These are phyloP conservation scores for Polygonum aviculare DNA, from an alignment of 148 eudicot species.

Conservation along the genomic window DNA sequence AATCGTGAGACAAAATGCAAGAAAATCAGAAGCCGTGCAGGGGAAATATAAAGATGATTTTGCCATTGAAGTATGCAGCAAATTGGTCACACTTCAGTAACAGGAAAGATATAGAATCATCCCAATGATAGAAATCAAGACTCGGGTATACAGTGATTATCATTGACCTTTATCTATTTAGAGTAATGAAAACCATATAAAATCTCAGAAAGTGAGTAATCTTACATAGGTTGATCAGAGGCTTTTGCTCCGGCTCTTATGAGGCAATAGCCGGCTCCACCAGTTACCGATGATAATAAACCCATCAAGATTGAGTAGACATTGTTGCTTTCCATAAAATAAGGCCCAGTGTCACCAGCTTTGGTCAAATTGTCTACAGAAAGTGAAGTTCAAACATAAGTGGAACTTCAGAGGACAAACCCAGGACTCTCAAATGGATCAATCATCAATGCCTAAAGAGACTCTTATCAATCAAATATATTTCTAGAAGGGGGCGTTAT, in stretches of 20 bases:
- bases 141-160: background rate
- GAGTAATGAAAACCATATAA: background rate
- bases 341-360: constrained; percentile 19
- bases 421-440: background rate
- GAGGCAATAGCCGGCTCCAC: constrained; percentile 50
- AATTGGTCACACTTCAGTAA: background rate
- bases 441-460: background rate
- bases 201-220: constrained; percentile 13
- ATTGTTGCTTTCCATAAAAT: constrained; percentile 24
- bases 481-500: background rate
- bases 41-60: background rate
- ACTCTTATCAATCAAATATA: background rate
- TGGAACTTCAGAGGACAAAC: background rate
- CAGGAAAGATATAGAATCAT: background rate
- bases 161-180: background rate
- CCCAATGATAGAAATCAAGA: background rate
- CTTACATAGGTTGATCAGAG: constrained; percentile 59
- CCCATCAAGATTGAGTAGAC: constrained; percentile 29
- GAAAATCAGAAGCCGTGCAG: background rate
- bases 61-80: background rate
- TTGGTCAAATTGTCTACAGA: constrained; percentile 24
- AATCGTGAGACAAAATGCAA: background rate
- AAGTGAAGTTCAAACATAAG: background rate
- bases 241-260: constrained; percentile 55
- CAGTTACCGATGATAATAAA: constrained; percentile 39